These are phyloP conservation scores for Ceratocystis variospora DNA, from an alignment of 2,329 filamentous ascomycete genomes.

Conservation along the genomic window DNA sequence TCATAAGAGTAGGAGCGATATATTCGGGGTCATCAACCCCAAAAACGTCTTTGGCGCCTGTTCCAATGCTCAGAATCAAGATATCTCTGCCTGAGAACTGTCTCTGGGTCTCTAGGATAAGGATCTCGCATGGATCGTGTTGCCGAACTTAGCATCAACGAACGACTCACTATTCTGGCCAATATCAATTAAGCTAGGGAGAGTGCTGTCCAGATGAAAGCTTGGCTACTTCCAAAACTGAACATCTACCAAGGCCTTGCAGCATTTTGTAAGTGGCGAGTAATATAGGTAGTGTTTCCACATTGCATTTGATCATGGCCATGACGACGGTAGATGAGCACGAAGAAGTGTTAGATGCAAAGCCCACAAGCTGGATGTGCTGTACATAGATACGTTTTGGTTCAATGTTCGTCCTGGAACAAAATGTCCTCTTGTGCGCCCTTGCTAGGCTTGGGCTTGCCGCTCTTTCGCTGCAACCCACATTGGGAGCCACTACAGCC, in stretches of 20 bases:
- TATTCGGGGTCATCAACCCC: conserved; percentile 16
- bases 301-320: neutral
- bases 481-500: neutral
- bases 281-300: conserved; percentile 20
- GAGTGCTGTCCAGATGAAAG: conserved; percentile 23
- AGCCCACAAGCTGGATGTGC: too few relatives aligned
- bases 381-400: neutral
- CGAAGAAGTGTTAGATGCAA: neutral
- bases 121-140: conserved; percentile 25
- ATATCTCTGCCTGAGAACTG: conserved; percentile 21
- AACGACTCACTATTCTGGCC: conserved; percentile 24
- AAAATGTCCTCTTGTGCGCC: neutral
- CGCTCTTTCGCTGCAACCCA: neutral
- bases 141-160: conserved; percentile 25
- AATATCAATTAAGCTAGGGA: conserved; percentile 24
- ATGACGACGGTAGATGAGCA: neutral
- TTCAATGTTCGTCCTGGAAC: neutral
- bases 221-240: conserved; percentile 25
- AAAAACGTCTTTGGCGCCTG: conserved; percentile 22
- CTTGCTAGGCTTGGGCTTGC: neutral
- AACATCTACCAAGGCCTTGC: conserved; percentile 20
- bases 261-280: conserved; percentile 24
- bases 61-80: conserved; percentile 24
- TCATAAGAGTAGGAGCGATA: neutral
- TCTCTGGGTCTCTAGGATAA: conserved; percentile 23